Percentiles rank a stretch among this genome's conserved stretches.
These are phyloP conservation scores for Curvularia verruculosa DNA, from an alignment of 2,329 filamentous ascomycete species.

Conservation along the genomic window DNA sequence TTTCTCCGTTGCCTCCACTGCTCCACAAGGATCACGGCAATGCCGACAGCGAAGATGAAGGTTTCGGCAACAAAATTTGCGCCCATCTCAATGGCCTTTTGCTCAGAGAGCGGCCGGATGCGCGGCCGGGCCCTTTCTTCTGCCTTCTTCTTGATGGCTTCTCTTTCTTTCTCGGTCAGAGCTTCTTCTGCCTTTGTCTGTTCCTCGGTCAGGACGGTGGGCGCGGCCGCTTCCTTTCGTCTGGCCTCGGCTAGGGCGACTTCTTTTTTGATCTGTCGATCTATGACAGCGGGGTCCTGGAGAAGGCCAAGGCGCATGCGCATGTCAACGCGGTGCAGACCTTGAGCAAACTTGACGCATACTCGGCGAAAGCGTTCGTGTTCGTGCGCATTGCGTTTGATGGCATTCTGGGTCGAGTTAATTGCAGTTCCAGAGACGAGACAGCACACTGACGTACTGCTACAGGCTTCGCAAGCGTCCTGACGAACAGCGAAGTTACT, in stretches of 20 bases:
- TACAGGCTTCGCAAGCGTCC: constrained; percentile 71
- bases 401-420: constrained; percentile 60
- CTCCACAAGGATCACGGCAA: constrained; percentile 67
- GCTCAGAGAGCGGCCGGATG: constrained; percentile 69
- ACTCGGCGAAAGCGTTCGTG: constrained; percentile 68
- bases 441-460: constrained; percentile 56
- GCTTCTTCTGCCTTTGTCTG: constrained; percentile 63
- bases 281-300: constrained; percentile 64
- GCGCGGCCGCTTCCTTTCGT: constrained; percentile 57
- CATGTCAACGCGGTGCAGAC: constrained; percentile 70
- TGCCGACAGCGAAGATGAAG: constrained; percentile 70
- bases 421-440: background rate
- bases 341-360: constrained; percentile 68
- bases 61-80: constrained; percentile 72
- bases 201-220: constrained; percentile 67
- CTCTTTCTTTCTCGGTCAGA: constrained; percentile 55
- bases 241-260: constrained; percentile 62
- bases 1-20: constrained; percentile 66
- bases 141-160: constrained; percentile 54
- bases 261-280: constrained; percentile 59
- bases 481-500: constrained; percentile 67
- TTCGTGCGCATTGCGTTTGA: constrained; percentile 71
- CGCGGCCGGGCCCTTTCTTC: constrained; percentile 54
- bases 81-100: constrained; percentile 71
- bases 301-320: constrained; percentile 69